These are phyloP conservation scores for Plantago lanceolata DNA, from an alignment of 305 asterid species.

Conservation along the genomic window DNA sequence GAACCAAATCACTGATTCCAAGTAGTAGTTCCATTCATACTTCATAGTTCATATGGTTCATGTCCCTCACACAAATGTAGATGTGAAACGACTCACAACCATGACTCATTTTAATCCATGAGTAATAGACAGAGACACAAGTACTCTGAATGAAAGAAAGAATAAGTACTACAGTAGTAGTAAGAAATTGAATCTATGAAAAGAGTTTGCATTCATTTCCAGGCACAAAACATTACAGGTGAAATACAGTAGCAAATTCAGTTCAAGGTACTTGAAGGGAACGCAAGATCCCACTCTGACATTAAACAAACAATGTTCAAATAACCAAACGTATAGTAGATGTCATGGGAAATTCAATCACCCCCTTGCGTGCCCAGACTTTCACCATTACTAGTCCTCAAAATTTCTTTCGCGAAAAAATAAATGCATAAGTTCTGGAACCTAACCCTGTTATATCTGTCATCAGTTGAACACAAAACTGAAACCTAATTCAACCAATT, in stretches of 20 bases:
- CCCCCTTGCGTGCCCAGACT: background rate
- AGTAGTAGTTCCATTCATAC: no score
- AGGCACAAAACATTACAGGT: background rate
- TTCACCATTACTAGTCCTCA: constrained; percentile 14
- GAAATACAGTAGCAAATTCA: background rate
- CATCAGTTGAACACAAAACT: constrained; percentile 9
- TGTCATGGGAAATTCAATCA: background rate
- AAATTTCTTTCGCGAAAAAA: constrained; percentile 23
- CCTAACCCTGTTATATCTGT: constrained; percentile 8
- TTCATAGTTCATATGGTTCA: no score
- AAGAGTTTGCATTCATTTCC: background rate
- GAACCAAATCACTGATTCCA: no score
- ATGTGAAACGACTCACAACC: no score
- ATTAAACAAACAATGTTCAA: background rate
- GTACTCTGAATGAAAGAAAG: no score
- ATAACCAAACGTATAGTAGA: background rate
- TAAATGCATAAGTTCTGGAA: background rate
- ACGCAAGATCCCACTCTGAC: background rate
- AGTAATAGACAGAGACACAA: no score
- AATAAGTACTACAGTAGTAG: no score
- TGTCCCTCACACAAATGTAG: no score
- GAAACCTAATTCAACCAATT: background rate
- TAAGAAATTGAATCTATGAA: background rate
- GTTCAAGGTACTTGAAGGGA: background rate
- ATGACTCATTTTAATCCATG: no score